These are phyloP conservation scores for Boletellus ananas DNA, from an alignment of 768 basidiomycete genomes.

Conservation along the genomic window DNA sequence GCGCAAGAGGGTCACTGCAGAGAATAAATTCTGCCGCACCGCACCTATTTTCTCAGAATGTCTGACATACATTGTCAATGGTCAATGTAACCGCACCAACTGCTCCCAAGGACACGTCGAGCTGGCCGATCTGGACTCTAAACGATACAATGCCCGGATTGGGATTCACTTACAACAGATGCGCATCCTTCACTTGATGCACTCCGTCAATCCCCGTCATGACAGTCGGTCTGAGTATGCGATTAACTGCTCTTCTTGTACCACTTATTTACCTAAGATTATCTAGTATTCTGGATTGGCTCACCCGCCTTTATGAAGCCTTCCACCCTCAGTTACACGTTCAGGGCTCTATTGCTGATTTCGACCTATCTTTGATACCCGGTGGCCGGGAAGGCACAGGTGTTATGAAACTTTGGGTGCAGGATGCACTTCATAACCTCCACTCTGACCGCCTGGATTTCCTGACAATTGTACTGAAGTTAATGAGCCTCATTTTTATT, in stretches of 20 bases:
- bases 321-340: conserved; percentile 44
- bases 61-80: conserved; percentile 30
- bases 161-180: conserved; percentile 49
- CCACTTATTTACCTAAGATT: neutral
- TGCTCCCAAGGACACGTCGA: conserved; percentile 40
- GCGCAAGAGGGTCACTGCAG: conserved; percentile 24
- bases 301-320: conserved; percentile 45
- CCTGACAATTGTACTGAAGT: conserved; percentile 39
- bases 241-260: neutral
- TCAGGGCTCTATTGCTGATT: conserved; percentile 41
- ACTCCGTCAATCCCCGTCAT: conserved; percentile 9
- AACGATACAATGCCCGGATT: conserved; percentile 42
- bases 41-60: conserved; percentile 39
- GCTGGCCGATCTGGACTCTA: conserved; percentile 19
- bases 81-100: conserved; percentile 27
- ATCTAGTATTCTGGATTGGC: conserved; percentile 25
- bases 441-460: neutral
- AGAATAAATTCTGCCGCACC: conserved; percentile 32
- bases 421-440: conserved; percentile 40
- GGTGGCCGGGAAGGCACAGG: conserved; percentile 35
- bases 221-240: conserved; percentile 4
- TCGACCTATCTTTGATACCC: conserved; percentile 37
- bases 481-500: conserved; percentile 35
- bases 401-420: conserved; percentile 45
- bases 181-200: conserved; percentile 38